Percentiles rank a stretch among this genome's conserved stretches.
Conservation (phyloP, 257 asterid genomes). For the Gynochthodes officinalis region DNA sequence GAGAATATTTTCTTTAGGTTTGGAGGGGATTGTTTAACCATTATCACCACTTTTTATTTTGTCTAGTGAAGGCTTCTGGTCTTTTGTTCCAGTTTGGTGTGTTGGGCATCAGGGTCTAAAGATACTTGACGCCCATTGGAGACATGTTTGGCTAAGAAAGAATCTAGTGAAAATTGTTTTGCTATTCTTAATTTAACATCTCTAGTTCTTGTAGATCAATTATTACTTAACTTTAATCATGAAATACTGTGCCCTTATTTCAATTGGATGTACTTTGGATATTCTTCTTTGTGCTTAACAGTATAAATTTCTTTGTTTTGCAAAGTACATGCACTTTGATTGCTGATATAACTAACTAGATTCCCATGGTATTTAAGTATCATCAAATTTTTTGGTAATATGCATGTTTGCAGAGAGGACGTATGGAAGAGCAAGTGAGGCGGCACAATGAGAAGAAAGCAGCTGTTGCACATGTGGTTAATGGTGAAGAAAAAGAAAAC, state of each 20-base stretch:
- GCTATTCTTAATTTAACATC: not conserved
- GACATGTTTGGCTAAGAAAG: not conserved
- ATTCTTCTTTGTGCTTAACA: not conserved
- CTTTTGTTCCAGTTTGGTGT: not conserved
- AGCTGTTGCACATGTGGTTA: constrained; percentile 28
- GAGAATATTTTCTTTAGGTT: not conserved
- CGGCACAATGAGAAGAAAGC: constrained; percentile 70
- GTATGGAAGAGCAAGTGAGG: constrained; percentile 94
- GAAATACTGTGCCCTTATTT: not conserved
- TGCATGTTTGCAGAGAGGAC: constrained; percentile 54
- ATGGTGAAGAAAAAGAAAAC: constrained; percentile 28
- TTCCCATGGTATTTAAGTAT: not conserved
- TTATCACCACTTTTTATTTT: not conserved
- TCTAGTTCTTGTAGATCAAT: not conserved
- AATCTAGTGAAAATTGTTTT: not conserved
- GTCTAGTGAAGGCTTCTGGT: not conserved
- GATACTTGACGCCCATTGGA: not conserved
- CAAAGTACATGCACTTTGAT: not conserved
- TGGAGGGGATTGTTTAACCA: not conserved
- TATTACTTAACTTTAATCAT: not conserved
- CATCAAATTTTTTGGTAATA: constrained; percentile 8
- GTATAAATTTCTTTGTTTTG: not conserved
- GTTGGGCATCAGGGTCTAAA: not conserved
- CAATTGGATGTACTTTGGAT: not conserved
- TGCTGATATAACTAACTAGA: not conserved